Conservation (phyloP, 306 rosid species). For the Luffa aegyptiaca region DNA sequence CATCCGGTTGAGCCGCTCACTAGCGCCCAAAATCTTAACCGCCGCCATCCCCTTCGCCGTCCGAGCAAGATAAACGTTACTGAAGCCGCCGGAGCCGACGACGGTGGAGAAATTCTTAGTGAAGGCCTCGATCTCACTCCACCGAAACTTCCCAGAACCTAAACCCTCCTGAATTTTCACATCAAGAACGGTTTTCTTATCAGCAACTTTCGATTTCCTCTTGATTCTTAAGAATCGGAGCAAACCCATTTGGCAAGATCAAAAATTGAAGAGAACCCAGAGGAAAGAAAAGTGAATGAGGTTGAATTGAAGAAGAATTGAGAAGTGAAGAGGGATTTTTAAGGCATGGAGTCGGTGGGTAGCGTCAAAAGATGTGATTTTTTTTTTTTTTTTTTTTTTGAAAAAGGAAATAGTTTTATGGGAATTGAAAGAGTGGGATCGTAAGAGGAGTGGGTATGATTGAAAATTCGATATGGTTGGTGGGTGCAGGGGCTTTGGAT, state of each 20-base stretch:
- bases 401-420: background rate
- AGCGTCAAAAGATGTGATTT: background rate
- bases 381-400: background rate
- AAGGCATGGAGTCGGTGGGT: constrained; percentile 1
- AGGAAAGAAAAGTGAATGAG: background rate
- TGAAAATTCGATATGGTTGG: background rate
- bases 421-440: background rate
- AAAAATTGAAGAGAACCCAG: background rate
- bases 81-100: constrained; percentile 40
- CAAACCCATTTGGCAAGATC: constrained; percentile 6
- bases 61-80: constrained; percentile 31
- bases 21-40: constrained; percentile 24
- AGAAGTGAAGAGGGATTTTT: background rate
- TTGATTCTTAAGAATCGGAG: constrained; percentile 11
- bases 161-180: background rate
- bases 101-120: constrained; percentile 22
- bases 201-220: constrained; percentile 2
- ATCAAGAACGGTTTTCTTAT: background rate
- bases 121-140: constrained; percentile 29
- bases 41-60: background rate
- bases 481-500: background rate
- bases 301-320: background rate
- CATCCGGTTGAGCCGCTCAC: constrained; percentile 25
- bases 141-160: constrained; percentile 12
- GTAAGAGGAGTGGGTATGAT: background rate